Evolutionary conservation across 352 stramenopile genomes (phyloP).

Genomic region (Hyaloperonospora brassicae): DNA sequence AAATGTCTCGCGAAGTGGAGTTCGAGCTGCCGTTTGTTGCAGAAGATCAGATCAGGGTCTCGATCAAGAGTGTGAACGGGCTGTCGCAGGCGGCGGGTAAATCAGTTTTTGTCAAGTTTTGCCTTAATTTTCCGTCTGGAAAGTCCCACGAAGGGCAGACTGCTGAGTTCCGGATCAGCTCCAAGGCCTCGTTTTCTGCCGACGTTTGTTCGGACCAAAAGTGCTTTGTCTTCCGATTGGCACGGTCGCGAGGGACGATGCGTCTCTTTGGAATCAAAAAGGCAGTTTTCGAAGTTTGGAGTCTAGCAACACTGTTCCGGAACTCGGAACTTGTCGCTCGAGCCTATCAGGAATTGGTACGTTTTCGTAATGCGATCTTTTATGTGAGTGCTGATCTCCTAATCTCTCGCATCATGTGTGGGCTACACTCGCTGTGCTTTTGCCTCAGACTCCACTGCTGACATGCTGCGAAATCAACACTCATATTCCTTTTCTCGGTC

Average conservation of each 20-base stretch:
- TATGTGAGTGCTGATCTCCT: neutral
- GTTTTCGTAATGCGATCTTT: slow-evolving; percentile 2
- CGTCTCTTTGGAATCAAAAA: slow-evolving; percentile 82
- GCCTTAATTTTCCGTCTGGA: slow-evolving; percentile 54
- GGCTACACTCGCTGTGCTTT: neutral
- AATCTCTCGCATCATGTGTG: slow-evolving; percentile 1
- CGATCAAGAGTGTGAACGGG: slow-evolving; percentile 39
- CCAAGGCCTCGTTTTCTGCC: slow-evolving; percentile 22
- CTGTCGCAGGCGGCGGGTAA: slow-evolving; percentile 33
- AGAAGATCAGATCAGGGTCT: slow-evolving; percentile 46
- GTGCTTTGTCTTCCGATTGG: slow-evolving; percentile 40
- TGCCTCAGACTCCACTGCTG: slow-evolving; percentile 37
- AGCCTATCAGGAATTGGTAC: slow-evolving; percentile 59
- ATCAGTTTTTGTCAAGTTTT: slow-evolving; percentile 68
- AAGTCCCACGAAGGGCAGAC: slow-evolving; percentile 58
- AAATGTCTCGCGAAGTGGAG: slow-evolving; percentile 31
- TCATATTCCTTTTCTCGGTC: slow-evolving; percentile 54
- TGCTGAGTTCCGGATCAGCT: slow-evolving; percentile 26
- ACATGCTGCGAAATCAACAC: slow-evolving; percentile 40
- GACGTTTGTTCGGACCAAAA: slow-evolving; percentile 20
- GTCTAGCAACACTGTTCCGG: slow-evolving; percentile 44
- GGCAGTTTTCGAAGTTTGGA: slow-evolving; percentile 69
- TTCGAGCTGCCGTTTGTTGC: slow-evolving; percentile 36
- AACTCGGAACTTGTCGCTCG: slow-evolving; percentile 61
- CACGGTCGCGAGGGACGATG: slow-evolving; percentile 53